These are phyloP conservation scores for Entrophospora sp. DNA, from an alignment of 192 early-diverging fungal genomes.

Conservation along the genomic window DNA sequence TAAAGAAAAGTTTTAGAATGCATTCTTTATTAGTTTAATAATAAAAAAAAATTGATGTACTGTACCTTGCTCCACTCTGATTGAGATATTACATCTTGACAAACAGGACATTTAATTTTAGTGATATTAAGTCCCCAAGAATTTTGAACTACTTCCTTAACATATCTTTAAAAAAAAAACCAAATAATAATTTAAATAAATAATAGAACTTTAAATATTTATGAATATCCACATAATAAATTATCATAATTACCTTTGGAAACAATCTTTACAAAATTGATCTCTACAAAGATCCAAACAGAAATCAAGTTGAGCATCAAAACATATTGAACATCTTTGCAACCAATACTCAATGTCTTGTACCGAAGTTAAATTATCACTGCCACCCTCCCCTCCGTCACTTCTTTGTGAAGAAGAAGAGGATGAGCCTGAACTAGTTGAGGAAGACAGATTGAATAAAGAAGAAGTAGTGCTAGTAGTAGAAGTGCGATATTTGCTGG, in stretches of 20 bases:
- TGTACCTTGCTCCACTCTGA: slow-evolving; percentile 44
- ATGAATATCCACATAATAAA: not conserved
- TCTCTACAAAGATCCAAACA: slow-evolving; percentile 48
- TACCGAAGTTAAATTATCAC: not conserved
- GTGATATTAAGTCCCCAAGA: slow-evolving; percentile 53
- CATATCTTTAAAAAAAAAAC: slow-evolving; percentile 29
- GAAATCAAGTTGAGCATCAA: slow-evolving; percentile 46
- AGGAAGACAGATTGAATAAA: not conserved
- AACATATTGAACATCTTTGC: slow-evolving; percentile 50
- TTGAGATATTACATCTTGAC: slow-evolving; percentile 38
- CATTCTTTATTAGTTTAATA: not conserved
- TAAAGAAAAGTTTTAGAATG: not conserved
- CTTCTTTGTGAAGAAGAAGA: slow-evolving; percentile 19
- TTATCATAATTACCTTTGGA: slow-evolving; percentile 33
- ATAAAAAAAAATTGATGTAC: too few relatives aligned
- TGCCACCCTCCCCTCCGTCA: slow-evolving; percentile 23
- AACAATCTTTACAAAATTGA: slow-evolving; percentile 49
- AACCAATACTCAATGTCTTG: slow-evolving; percentile 46
- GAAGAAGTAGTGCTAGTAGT: too few relatives aligned
- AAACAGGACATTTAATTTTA: slow-evolving; percentile 50
- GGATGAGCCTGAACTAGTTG: slow-evolving; percentile 8
- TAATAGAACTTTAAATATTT: not conserved
- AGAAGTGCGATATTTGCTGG: not conserved
- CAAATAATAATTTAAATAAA: not conserved
- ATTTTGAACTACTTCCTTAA: slow-evolving; percentile 45